Evolutionary conservation across 2,329 filamentous ascomycete genomes (phyloP), one percentile per base, ranked within the genome.

Genomic region (Penicillium italicum): DNA sequence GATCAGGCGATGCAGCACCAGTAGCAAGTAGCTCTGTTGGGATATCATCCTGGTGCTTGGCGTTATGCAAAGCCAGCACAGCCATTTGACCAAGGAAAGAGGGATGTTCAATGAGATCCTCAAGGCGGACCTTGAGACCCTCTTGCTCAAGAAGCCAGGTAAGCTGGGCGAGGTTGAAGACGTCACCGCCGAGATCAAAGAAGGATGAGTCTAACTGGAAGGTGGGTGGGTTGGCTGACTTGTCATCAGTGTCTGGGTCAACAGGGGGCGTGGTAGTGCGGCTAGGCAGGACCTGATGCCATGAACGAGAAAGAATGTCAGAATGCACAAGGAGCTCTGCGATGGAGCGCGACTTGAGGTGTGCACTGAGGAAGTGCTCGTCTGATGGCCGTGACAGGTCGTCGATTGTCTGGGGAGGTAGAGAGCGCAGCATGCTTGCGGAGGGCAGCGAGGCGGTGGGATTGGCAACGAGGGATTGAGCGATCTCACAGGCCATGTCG

Each of bases 51-150:
- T 63, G 57, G n/a, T 64, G 57, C 47, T 64, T 66, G n/a, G 62
- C 46, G 28, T 67, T 69, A 44, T 68, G 62, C 53, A 67, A 45
- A 1, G 67, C 66, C 47, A 75, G 54, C 31, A 73, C 70, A 11
- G 69, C 72, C 68, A 76, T 71, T 52, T 76, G 73, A 1, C 72
- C 73, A 10, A 76, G 61, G 68, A 77, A 74, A 2, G 73, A 74
- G 0, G 74, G 71, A 14, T 74, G 70, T 28, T 72, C 70, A 12
- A 76, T 71, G 14, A 77, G 64, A 50, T 76, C 73, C 42, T 77
- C 74, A 0, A 77, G 61, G 4, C 66, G 66, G 4, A 76, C 68
- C 43, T 69, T 69, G 45, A 74, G 68, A 7, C 72, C 73, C 55
- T 76, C 72, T 57, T 75, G 69, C 42, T 75, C 71, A 4, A 76